Percentiles rank a stretch among this genome's conserved stretches.
Evolutionary conservation across 495 filamentous ascomycete species (phyloP).

Genomic region (Penicillium chermesinum): DNA sequence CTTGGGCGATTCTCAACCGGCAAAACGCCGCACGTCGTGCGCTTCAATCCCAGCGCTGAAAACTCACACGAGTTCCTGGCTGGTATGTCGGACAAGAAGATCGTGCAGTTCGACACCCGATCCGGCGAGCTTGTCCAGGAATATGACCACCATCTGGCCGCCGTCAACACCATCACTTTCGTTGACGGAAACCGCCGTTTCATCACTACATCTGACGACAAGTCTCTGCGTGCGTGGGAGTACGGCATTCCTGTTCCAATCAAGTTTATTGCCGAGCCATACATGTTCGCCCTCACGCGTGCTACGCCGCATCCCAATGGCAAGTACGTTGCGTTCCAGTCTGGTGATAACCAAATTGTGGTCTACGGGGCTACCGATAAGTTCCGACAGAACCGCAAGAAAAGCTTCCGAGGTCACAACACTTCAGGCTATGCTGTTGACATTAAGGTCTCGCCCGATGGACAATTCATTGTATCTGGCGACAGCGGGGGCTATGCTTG

Average conservation of each 20-base stretch:
- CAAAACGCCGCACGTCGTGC: conserved; percentile 91
- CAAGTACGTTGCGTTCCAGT: conserved; percentile 91
- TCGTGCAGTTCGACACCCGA: conserved; percentile 92
- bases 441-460: conserved; percentile 81
- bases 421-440: conserved; percentile 92
- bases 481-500: conserved; percentile 84
- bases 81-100: conserved; percentile 97
- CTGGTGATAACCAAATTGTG: conserved; percentile 89
- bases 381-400: conserved; percentile 96
- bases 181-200: conserved; percentile 92
- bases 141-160: conserved; percentile 95
- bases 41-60: conserved; percentile 79
- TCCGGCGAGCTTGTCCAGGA: conserved; percentile 84
- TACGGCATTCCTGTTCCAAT: conserved; percentile 92
- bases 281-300: conserved; percentile 91
- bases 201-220: conserved; percentile 96
- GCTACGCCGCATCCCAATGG: conserved; percentile 77
- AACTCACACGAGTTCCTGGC: conserved; percentile 85
- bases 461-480: conserved; percentile 77
- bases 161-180: conserved; percentile 97
- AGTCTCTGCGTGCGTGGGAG: conserved; percentile 93
- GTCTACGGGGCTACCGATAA: conserved; percentile 91
- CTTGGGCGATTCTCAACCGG: conserved; percentile 81
- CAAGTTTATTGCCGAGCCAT: conserved; percentile 87
- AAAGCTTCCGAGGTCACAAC: conserved; percentile 92